These are phyloP conservation scores for Annulohypoxylon maeteangense DNA, from an alignment of 495 filamentous ascomycete species.

Conservation along the genomic window DNA sequence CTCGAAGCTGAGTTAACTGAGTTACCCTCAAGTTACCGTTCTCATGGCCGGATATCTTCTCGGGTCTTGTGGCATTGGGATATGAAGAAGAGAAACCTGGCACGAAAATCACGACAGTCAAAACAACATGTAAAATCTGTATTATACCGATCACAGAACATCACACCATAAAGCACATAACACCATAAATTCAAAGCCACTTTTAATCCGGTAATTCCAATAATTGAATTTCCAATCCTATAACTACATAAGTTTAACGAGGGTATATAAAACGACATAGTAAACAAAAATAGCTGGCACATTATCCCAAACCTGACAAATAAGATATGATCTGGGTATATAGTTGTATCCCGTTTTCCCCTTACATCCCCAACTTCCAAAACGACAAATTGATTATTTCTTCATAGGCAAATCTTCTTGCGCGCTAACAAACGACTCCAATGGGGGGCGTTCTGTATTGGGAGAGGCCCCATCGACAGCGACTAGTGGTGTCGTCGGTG, in stretches of 20 bases:
- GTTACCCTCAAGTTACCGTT: background rate
- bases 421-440: conserved; percentile 59
- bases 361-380: conserved; percentile 9
- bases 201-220: background rate
- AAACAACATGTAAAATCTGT: conserved; percentile 12
- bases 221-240: conserved; percentile 22
- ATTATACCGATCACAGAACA: conserved; percentile 15
- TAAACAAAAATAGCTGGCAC: conserved; percentile 16
- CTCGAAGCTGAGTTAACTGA: background rate
- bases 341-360: conserved; percentile 22
- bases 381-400: conserved; percentile 11
- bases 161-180: conserved; percentile 10
- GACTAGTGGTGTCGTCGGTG: conserved; percentile 14
- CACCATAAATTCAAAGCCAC: background rate
- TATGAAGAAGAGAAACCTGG: background rate
- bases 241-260: conserved; percentile 26
- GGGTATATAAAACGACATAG: conserved; percentile 35
- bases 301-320: conserved; percentile 31
- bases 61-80: background rate
- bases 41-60: background rate
- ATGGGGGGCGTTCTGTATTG: conserved; percentile 40
- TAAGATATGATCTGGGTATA: conserved; percentile 39
- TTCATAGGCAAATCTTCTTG: conserved; percentile 46
- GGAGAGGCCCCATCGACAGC: background rate
- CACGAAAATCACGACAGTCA: conserved; percentile 2